A percentile compares a stretch with the other conserved stretches of the same genome.
These are phyloP conservation scores for Eucalyptus cloeziana DNA, from an alignment of 345 rosid species.

Conservation along the genomic window DNA sequence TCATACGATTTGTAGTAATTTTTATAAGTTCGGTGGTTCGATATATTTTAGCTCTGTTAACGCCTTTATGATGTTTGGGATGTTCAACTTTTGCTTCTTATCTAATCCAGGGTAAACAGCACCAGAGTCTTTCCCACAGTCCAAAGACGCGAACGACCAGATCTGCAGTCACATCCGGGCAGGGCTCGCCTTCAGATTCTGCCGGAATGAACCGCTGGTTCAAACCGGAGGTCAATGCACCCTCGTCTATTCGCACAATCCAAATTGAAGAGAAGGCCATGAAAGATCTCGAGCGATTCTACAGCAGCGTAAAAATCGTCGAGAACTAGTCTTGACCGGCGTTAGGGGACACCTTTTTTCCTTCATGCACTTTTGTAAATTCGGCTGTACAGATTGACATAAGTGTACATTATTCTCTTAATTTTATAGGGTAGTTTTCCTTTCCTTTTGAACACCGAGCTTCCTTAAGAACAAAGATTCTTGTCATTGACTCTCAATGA, in stretches of 20 bases:
- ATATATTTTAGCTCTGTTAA: not conserved
- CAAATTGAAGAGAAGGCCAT: constrained; percentile 95
- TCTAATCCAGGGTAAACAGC: constrained; percentile 47
- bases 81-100: not conserved
- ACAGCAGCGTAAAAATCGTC: constrained; percentile 78
- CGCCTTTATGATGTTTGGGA: not conserved
- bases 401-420: constrained; percentile 6
- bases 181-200: constrained; percentile 81
- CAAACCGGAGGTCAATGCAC: constrained; percentile 63
- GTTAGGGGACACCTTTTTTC: not conserved
- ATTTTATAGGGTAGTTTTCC: not conserved
- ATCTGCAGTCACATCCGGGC: constrained; percentile 46
- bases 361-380: constrained; percentile 6
- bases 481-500: not conserved
- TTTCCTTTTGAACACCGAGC: not conserved
- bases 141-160: constrained; percentile 73
- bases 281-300: constrained; percentile 82
- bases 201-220: constrained; percentile 86
- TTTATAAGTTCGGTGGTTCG: not conserved
- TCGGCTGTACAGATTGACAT: constrained; percentile 18
- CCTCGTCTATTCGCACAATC: constrained; percentile 77
- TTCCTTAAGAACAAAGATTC: not conserved
- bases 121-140: constrained; percentile 41
- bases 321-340: constrained; percentile 34
- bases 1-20: not conserved